phyloP scores from a whole-genome alignment of 495 filamentous ascomycete genomes.

The Penicillium coprophilum region DNA sequence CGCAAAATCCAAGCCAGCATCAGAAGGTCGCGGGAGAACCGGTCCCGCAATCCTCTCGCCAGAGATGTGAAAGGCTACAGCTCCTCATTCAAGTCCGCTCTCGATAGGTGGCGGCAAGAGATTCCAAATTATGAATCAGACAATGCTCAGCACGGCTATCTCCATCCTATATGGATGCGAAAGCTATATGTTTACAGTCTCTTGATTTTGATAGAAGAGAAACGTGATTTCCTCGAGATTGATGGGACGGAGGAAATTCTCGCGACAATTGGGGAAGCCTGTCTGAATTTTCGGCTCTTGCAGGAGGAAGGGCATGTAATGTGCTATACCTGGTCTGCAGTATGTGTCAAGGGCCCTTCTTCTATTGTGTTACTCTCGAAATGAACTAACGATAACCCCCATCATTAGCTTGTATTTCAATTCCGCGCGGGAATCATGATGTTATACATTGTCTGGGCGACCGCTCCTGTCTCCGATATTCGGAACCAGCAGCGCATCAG shows the following conservation, averaged over 20 bases:
- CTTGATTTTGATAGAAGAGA: slow-evolving; percentile 34
- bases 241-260: slow-evolving; percentile 32
- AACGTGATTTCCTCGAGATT: slow-evolving; percentile 26
- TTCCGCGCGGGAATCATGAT: slow-evolving; percentile 36
- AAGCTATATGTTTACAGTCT: slow-evolving; percentile 39
- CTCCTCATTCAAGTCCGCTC: slow-evolving; percentile 27
- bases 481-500: background rate
- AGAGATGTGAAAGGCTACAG: slow-evolving; percentile 17
- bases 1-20: slow-evolving; percentile 38
- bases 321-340: slow-evolving; percentile 40
- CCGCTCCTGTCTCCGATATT: slow-evolving; percentile 12
- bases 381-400: slow-evolving; percentile 5
- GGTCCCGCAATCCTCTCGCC: slow-evolving; percentile 13
- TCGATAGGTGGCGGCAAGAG: slow-evolving; percentile 34
- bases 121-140: slow-evolving; percentile 31
- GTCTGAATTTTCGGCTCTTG: slow-evolving; percentile 28
- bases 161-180: slow-evolving; percentile 35
- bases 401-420: slow-evolving; percentile 33
- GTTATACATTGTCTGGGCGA: slow-evolving; percentile 34
- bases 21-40: slow-evolving; percentile 25
- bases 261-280: slow-evolving; percentile 31
- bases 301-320: slow-evolving; percentile 38
- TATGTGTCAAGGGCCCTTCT: slow-evolving; percentile 12
- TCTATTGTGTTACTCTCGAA: background rate
- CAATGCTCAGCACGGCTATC: slow-evolving; percentile 26